These are phyloP conservation scores for Cyclotella cryptica DNA, from an alignment of 108 stramenopile species.

Conservation along the genomic window DNA sequence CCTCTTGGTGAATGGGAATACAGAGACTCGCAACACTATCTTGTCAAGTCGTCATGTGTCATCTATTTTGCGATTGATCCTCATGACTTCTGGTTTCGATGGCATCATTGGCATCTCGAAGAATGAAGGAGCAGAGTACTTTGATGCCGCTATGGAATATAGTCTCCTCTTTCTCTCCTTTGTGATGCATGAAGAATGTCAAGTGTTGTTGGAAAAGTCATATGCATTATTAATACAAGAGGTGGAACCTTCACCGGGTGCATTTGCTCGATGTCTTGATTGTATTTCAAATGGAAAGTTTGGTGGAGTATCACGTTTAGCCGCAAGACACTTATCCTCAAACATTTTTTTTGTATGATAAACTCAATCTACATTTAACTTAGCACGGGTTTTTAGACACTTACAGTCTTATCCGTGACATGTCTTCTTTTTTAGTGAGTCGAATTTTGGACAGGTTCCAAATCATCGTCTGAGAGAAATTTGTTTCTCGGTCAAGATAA, in stretches of 20 bases:
- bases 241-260: conserved; percentile 8
- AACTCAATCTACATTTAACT: no score
- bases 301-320: conserved; percentile 25
- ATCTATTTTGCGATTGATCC: conserved; percentile 30
- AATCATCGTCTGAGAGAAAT: no score
- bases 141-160: conserved; percentile 72
- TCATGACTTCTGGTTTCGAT: conserved; percentile 39
- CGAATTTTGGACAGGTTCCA: no score
- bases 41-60: conserved; percentile 38
- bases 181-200: conserved; percentile 27
- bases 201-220: conserved; percentile 9
- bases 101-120: conserved; percentile 49
- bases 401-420: no score
- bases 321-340: conserved; percentile 17
- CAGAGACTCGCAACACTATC: conserved; percentile 26
- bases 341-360: background rate
- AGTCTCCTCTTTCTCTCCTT: conserved; percentile 58
- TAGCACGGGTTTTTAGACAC: no score
- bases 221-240: conserved; percentile 13
- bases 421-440: no score
- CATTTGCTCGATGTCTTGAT: conserved; percentile 14
- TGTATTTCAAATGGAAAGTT: conserved; percentile 18
- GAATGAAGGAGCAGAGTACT: conserved; percentile 45
- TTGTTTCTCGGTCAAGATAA: no score
- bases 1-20: conserved; percentile 52